Evolutionary conservation across 1,139 yeast species (phyloP), one percentile per base, ranked within the genome.

Genomic region (Zygosaccharomyces pseudobailii): DNA sequence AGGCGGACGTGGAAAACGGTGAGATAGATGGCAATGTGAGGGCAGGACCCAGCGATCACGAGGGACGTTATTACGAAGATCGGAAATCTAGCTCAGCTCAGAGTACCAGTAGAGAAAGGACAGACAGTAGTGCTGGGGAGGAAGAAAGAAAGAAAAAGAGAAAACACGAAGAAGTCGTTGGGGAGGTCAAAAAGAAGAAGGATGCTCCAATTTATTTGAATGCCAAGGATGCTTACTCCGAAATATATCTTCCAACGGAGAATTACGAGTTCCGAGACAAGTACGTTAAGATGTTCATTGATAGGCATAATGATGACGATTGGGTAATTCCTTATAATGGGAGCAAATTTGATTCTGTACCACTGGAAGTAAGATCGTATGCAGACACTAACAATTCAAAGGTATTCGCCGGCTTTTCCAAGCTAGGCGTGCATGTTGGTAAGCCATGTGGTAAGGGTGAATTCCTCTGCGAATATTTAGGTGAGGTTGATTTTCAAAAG

Each of bases 331-430:
- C 59, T 2, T 57, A 58, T 45, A 44, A 45, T 13, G 37, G 52
- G 23, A 40, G 45, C 8, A 47, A 41, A n/a, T 57, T 61, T 27
- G 42, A 49, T 42, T 48, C 54, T 43, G 23, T 60, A 3, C 57
- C 60, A 3, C 25, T 61, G 4, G 66, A 58, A 23, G 66, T 69
- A 1, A 69, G 59, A 47, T 53, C 70, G 1, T 69, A 68, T 46
- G 56, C 69, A 5, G 72, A 68, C 24, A 51, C 56, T 5, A 53
- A 63, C 5, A 65, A 65, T 47, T 56, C 66, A 2, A 65, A 66
- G 45, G 55, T 55, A 3, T 87, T 85, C 56, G 79, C 80, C 39
- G 96, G 96, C 0, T 77, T 87, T 40, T 75, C 87, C 2, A 82
- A 80, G 54, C 65, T 84, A 43, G 89, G 94, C 0, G 70, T 90